Conservation (phyloP, 305 asterid species). For the Solanum aculeatissimum region DNA sequence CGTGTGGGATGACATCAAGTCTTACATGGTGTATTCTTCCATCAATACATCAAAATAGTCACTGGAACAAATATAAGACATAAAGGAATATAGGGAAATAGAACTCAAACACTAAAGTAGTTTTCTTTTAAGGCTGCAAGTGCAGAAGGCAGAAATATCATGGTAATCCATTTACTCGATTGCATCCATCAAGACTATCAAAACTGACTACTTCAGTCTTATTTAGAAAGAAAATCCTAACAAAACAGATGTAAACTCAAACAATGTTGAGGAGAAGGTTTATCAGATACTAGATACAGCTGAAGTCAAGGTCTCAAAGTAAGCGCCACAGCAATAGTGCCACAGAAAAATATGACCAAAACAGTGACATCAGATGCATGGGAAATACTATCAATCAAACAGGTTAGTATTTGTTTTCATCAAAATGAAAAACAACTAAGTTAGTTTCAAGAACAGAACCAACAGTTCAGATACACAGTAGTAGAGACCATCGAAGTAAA, state of each 20-base stretch:
- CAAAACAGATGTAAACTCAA: background rate
- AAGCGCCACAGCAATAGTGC: background rate
- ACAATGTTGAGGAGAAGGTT: background rate
- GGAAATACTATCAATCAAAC: background rate
- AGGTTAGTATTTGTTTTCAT: background rate
- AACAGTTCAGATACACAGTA: background rate
- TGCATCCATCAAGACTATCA: background rate
- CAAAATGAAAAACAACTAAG: background rate
- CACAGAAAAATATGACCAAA: background rate
- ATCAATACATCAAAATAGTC: background rate
- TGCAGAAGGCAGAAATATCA: background rate
- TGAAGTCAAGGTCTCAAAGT: background rate
- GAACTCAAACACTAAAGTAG: background rate
- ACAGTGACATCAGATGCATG: background rate
- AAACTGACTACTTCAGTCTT: background rate
- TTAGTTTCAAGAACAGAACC: background rate
- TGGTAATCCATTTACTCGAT: background rate
- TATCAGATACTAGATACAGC: background rate
- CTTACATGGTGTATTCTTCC: background rate
- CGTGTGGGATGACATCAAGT: background rate
- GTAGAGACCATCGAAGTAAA: background rate
- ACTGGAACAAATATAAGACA: background rate
- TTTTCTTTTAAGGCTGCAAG: background rate
- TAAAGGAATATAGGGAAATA: background rate
- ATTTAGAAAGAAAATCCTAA: background rate